Evolutionary conservation across 768 basidiomycete species (phyloP).

Genomic region (Clathrus columnatus): DNA sequence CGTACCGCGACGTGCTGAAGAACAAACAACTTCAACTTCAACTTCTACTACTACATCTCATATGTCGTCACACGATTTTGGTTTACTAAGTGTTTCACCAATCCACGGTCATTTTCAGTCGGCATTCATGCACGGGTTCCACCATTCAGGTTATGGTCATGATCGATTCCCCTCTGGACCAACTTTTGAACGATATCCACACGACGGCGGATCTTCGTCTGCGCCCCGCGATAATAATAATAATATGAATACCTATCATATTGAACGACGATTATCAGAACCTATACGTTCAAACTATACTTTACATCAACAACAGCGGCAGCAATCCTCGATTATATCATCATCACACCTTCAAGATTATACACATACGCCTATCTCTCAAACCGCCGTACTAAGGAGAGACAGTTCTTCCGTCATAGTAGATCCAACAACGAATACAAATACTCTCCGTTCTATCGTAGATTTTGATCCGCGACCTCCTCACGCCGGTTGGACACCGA

Average conservation of each 20-base stretch:
- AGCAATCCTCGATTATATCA: background rate
- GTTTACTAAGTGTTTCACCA: constrained; percentile 34
- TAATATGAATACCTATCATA: too few species aligned
- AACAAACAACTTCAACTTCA: background rate
- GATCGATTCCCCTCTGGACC: background rate
- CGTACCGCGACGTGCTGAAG: background rate
- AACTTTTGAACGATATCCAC: background rate
- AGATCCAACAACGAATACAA: background rate
- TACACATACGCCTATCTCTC: background rate
- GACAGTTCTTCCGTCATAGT: background rate
- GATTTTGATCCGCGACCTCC: constrained; percentile 6
- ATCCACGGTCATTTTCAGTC: constrained; percentile 38
- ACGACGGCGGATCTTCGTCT: background rate
- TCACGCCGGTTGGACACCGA: constrained; percentile 8
- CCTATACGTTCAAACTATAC: background rate
- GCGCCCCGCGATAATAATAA: background rate
- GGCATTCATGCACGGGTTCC: constrained; percentile 4
- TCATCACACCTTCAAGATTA: background rate
- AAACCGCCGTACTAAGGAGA: background rate
- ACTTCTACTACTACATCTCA: background rate
- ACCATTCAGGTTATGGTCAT: constrained; percentile 1
- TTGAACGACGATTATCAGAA: background rate
- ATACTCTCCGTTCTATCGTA: background rate
- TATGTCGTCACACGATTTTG: constrained; percentile 28
- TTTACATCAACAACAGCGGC: background rate